Conservation (phyloP, 768 basidiomycete genomes). For the Terana coerulea region DNA sequence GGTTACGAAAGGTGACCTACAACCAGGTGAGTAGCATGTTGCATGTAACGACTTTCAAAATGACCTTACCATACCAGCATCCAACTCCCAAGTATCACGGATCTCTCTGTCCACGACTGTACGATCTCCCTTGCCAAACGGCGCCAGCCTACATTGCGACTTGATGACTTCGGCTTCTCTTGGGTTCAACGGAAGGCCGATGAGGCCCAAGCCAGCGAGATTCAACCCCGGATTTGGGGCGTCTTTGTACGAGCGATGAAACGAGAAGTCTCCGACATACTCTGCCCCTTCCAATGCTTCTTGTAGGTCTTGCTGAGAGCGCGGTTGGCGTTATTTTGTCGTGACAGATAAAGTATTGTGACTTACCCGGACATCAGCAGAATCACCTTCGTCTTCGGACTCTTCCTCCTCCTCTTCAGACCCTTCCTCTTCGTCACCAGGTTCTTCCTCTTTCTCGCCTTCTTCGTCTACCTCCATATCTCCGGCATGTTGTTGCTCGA, state of each 20-base stretch:
- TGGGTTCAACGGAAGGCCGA: conserved; percentile 41
- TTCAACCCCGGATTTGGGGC: conserved; percentile 40
- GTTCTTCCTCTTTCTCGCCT: too few species aligned
- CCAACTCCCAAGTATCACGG: conserved; percentile 51
- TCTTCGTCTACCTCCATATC: too few species aligned
- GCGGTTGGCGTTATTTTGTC: too few species aligned
- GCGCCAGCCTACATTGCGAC: conserved; percentile 33
- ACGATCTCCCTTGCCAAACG: conserved; percentile 41
- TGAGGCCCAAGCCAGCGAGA: conserved; percentile 36
- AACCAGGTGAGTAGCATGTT: background rate
- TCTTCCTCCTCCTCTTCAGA: too few species aligned
- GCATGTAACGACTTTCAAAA: background rate
- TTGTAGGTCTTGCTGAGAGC: too few species aligned
- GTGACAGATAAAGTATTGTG: too few species aligned
- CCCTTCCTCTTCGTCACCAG: too few species aligned
- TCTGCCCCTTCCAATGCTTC: too few species aligned
- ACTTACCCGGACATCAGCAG: too few species aligned
- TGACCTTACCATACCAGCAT: conserved; percentile 26
- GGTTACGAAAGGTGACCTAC: conserved; percentile 37
- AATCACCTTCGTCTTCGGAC: too few species aligned
- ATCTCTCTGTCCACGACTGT: conserved; percentile 42
- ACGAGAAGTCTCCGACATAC: too few species aligned
- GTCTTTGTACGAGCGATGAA: conserved; percentile 21
- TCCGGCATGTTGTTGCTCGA: too few species aligned
- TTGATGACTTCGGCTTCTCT: conserved; percentile 39